Evolutionary conservation across 805 yeast species (phyloP), one percentile per base, ranked within the genome.

Genomic region (Candida dajiaensis): DNA sequence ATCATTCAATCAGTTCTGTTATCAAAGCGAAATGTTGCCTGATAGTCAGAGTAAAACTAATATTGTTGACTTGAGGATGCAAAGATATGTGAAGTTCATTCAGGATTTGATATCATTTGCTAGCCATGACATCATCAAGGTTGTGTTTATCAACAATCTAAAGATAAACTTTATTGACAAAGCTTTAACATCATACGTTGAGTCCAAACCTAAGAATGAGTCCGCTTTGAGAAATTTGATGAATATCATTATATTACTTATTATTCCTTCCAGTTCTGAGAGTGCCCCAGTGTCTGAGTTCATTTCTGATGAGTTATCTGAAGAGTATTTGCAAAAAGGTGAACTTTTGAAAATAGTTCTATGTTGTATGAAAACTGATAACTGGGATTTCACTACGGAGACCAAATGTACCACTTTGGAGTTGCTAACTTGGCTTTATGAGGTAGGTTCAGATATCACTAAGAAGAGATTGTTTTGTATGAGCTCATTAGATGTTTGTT

Each of bases 1-100:
- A 38, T 28, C 38, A 13, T 54, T 56, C 20, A 51, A 48, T 21
- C 50, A 51, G 16, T 11, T 50, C 2, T 44, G 51, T 23, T 50
- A 44, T 36, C 43, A 42, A 16, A 35, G 22, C 10, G 20, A 18
- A 35, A 7, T 19, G 6, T 19, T 15, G n/a, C 2, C 12, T 36
- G 8, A 11, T 20, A 8, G 25, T 19, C 16, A 18, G 16, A 36
- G n/a, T 19, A 11, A 13, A 4, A 20, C 8, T 28, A 13, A 36
- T 35, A 16, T 19, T 6, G 22, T 19, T 20, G 16, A 19, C 11
- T 20, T 18, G 9, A 36, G 4, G 39, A 36, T 33, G 12, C 13
- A 33, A 18, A 33, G 20, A 13, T 36, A 36, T 16, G 23, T 36
- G n/a, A 36, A 19, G n/a, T 36, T 36, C 12, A 19, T 19, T 11